Evolutionary conservation across 164 flowering plant genomes (phyloP), one percentile per base, ranked within the genome.

Genomic region (Kalanchoe fedtschenkoi): DNA sequence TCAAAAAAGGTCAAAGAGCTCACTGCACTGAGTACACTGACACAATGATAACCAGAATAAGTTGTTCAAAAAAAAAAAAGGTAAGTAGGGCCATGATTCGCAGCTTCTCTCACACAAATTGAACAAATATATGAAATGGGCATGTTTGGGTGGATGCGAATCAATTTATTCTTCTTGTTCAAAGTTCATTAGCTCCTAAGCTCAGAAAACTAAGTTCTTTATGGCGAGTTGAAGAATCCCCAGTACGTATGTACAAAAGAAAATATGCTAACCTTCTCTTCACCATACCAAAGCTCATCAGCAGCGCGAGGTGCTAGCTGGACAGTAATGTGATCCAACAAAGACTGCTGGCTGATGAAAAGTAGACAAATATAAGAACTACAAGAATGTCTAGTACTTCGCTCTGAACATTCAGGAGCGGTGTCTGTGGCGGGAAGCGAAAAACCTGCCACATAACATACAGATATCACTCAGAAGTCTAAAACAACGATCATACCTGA

Each of bases 241-340:
- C 32, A 26, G 54, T 30, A 5, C 21, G 21, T 15, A n/a, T 51
- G n/a, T n/a, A 29, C 29, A 3, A 33, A 29, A 15, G 60, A 34
- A 47, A 26, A 53, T 19, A 35, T 58, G 46, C 74, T 65, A 67
- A 89, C 98, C 96, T 86, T 82, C 58, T 55, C 81, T 75, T 82
- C 78, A 58, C 96, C 96, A 69, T 79, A 74, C 89, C 91, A 89
- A 60, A 92, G 70, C 74, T 87, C 98, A 78, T 92, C 98, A 58
- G 98, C 98, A 34, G 98, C 98, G 26, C 98, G 91, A 24, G 98
- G 91, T 61, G 96, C 96, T 64, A 92, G 60, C 62, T 86, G 95
- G 69, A 92, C 92, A 46, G 96, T 92, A 53, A 92, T 92, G 71
- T 87, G 83, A 76, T 92, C 95, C 69, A 89, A 73, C 62, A 89